phyloP scores from a whole-genome alignment of 345 rosid species.

The Lepidium aucheri region DNA sequence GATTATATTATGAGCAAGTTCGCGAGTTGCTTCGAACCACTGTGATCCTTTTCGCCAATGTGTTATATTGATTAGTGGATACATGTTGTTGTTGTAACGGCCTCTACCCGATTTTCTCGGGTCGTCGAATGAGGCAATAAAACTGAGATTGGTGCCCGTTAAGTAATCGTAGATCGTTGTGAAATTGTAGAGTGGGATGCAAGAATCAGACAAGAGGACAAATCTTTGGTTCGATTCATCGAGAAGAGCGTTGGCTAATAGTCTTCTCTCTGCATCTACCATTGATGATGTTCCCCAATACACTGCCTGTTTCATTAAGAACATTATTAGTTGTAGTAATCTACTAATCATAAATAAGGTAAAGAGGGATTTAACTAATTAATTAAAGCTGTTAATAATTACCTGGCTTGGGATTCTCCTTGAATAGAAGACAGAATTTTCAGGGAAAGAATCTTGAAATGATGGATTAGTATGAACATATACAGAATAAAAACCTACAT shows the following conservation, averaged over 20 bases:
- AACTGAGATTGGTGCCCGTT: slow-evolving; percentile 40
- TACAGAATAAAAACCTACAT: slow-evolving; percentile 55
- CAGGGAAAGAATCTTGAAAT: slow-evolving; percentile 32
- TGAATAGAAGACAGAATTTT: slow-evolving; percentile 45
- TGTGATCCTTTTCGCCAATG: slow-evolving; percentile 82
- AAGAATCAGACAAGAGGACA: slow-evolving; percentile 58
- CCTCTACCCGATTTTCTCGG: slow-evolving; percentile 47
- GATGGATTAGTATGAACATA: slow-evolving; percentile 67
- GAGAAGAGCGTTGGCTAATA: slow-evolving; percentile 60
- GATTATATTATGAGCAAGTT: slow-evolving; percentile 36
- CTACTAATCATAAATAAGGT: not conserved
- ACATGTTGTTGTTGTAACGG: slow-evolving; percentile 52
- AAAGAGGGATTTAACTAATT: not conserved
- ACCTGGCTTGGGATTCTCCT: slow-evolving; percentile 80
- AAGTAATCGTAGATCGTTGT: slow-evolving; percentile 43
- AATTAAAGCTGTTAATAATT: not conserved
- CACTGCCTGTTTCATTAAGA: slow-evolving; percentile 33
- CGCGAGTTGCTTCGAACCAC: slow-evolving; percentile 64
- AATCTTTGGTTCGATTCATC: slow-evolving; percentile 61
- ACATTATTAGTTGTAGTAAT: not conserved
- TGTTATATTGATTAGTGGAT: slow-evolving; percentile 42
- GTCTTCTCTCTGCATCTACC: slow-evolving; percentile 65
- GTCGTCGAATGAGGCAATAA: slow-evolving; percentile 39
- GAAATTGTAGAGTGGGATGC: slow-evolving; percentile 65
- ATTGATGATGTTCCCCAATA: slow-evolving; percentile 61